These are phyloP conservation scores for Decorospora gaudefroyi DNA, from an alignment of 2,329 filamentous ascomycete species.

Conservation along the genomic window DNA sequence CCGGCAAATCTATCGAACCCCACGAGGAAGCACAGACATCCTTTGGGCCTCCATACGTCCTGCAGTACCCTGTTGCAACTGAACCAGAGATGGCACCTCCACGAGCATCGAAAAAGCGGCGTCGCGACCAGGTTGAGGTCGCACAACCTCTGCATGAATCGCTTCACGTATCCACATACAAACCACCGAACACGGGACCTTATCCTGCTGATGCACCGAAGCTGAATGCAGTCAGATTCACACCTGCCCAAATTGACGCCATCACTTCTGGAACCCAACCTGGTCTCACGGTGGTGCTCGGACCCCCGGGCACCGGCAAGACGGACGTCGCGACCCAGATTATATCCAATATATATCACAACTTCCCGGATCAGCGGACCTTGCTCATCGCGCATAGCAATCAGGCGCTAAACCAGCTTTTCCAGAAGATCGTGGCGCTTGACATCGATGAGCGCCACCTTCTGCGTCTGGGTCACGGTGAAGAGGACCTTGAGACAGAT, in stretches of 20 bases:
- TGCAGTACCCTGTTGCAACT: slow-evolving; percentile 62
- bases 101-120: slow-evolving; percentile 78
- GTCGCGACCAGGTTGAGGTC: slow-evolving; percentile 73
- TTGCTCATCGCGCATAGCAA: slow-evolving; percentile 95
- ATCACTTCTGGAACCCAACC: slow-evolving; percentile 94
- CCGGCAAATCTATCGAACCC: slow-evolving; percentile 84
- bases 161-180: slow-evolving; percentile 86
- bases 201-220: slow-evolving; percentile 85
- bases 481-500: slow-evolving; percentile 88
- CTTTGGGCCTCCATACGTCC: slow-evolving; percentile 84
- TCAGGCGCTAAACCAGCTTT: slow-evolving; percentile 94
- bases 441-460: slow-evolving; percentile 96
- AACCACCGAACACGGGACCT: slow-evolving; percentile 83
- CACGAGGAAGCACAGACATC: slow-evolving; percentile 70
- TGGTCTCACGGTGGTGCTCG: slow-evolving; percentile 89
- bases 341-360: slow-evolving; percentile 98
- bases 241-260: slow-evolving; percentile 86
- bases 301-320: slow-evolving; percentile 95
- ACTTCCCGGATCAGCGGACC: slow-evolving; percentile 91
- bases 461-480: slow-evolving; percentile 88
- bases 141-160: slow-evolving; percentile 61
- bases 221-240: slow-evolving; percentile 83
- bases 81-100: slow-evolving; percentile 54
- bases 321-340: slow-evolving; percentile 99
- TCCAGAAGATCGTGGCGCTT: slow-evolving; percentile 94